Evolutionary conservation across 2,329 filamentous ascomycete species (phyloP).

Genomic region (Trichoderma cornu-damae): DNA sequence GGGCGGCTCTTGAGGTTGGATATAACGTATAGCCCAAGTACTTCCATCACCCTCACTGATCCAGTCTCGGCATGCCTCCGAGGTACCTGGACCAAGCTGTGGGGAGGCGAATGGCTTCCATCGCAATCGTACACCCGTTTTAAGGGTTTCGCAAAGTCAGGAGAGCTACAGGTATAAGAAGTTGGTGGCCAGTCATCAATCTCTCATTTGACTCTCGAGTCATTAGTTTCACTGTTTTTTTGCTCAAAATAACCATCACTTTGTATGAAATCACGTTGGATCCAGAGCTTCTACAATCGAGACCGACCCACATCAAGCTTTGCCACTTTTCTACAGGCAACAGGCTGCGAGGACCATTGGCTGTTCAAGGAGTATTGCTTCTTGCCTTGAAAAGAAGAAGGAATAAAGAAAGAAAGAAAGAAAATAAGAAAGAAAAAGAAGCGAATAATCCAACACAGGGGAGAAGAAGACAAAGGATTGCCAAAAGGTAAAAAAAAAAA

Average conservation of each 20-base stretch:
- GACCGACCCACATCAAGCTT: neutral
- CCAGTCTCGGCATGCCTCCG: neutral
- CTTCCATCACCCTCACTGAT: neutral
- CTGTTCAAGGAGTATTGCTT: neutral
- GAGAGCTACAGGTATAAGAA: conserved; percentile 1
- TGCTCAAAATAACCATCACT: neutral
- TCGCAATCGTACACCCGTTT: neutral
- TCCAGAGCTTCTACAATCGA: neutral
- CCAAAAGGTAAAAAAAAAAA: neutral
- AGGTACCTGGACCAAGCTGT: neutral
- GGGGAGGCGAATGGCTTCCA: neutral
- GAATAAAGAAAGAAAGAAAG: neutral
- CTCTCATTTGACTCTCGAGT: neutral
- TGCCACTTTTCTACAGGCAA: neutral
- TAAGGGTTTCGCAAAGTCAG: conserved; percentile 5
- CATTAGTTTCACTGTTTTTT: neutral
- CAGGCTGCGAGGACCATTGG: neutral
- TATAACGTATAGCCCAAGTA: neutral
- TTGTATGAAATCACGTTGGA: neutral
- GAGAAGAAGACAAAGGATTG: too few relatives aligned
- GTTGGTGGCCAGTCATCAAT: neutral
- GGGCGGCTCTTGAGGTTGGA: neutral
- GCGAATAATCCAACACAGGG: too few relatives aligned
- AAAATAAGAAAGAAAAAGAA: neutral
- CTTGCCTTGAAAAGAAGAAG: neutral